These are phyloP conservation scores for Camellia japonica DNA, from an alignment of 148 eudicot genomes.

Conservation along the genomic window DNA sequence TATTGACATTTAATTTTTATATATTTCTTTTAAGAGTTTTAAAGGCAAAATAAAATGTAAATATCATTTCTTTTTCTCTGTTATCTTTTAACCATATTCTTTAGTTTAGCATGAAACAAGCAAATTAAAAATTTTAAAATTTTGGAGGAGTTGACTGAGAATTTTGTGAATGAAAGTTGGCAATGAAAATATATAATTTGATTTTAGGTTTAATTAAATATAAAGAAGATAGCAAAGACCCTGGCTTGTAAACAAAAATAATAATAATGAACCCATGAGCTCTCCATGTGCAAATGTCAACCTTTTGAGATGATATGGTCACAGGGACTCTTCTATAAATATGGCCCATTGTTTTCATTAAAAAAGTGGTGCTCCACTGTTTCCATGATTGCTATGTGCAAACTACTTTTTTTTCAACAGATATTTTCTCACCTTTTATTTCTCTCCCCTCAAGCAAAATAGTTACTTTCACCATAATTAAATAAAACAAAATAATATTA, in stretches of 20 bases:
- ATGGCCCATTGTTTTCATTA: background rate
- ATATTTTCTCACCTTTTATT: background rate
- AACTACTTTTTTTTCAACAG: constrained; percentile 8
- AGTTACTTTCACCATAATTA: background rate
- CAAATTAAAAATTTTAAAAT: no score
- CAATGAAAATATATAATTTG: background rate
- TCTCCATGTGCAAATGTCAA: constrained; percentile 28
- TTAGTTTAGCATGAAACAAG: no score
- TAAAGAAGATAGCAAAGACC: background rate
- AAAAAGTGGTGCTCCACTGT: constrained; percentile 9
- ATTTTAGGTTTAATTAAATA: background rate
- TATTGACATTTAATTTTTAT: no score
- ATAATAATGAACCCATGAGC: constrained; percentile 12
- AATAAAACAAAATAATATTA: no score
- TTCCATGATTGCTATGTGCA: constrained; percentile 1
- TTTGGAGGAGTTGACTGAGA: no score
- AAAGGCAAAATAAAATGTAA: no score
- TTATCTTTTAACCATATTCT: no score
- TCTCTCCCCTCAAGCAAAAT: constrained; percentile 13
- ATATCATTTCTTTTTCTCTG: no score
- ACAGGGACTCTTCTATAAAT: constrained; percentile 9
- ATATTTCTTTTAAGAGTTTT: no score
- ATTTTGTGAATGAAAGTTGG: background rate
- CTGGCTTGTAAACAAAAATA: no score
- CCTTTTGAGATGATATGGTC: constrained; percentile 14